Evolutionary conservation across 108 stramenopile species (phyloP), one percentile per base, ranked within the genome.

Genomic region (Cyclotella cryptica): DNA sequence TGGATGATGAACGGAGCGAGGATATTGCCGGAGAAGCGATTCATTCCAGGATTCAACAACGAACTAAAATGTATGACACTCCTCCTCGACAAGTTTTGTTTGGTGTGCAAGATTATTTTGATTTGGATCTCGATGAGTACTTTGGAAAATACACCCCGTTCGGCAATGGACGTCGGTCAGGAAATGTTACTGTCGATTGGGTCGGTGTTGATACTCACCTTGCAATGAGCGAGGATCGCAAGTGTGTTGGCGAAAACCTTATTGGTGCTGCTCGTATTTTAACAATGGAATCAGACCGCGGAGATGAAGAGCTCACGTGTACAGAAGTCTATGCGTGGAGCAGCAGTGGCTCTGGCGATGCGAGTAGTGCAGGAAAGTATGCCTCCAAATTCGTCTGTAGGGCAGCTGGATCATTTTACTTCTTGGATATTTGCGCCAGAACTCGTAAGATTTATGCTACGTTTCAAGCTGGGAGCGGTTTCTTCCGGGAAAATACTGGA

Each of bases 141-240:
- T 87, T 88, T 86, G 79, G 77, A 6, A 21, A 47, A 43, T 69
- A 54, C 15, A 69, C 75, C 40, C 69, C 75, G 4, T 72, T 79
- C 49, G 43, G 26, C 6, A 17, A 18, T 52, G 22, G 59, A 53
- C 40, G 70, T 28, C n/a, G 55, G 3, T 45, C 69, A 18, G 84
- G 86, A 15, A 86, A 88, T 49, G 83, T 86, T 19, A 85, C 79
- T 3, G 62, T 87, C 24, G 75, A 70, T 47, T 86, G 81, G 70
- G 39, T 85, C 0, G 90, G 90, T 18, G 61, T 87, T 2, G 90
- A 91, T 30, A 63, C 81, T 17, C 86, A 88, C 43, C 69, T 76
- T 17, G 77, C 88, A 43, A 41, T 78, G 35, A 51, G 58, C 39
- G 19, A 40, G 13, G 71, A 52, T 40, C 26, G 55, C 13, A 58